Percentiles rank a stretch among this genome's conserved stretches.
These are phyloP conservation scores for Vigna angularis DNA, from an alignment of 306 rosid species.

Conservation along the genomic window DNA sequence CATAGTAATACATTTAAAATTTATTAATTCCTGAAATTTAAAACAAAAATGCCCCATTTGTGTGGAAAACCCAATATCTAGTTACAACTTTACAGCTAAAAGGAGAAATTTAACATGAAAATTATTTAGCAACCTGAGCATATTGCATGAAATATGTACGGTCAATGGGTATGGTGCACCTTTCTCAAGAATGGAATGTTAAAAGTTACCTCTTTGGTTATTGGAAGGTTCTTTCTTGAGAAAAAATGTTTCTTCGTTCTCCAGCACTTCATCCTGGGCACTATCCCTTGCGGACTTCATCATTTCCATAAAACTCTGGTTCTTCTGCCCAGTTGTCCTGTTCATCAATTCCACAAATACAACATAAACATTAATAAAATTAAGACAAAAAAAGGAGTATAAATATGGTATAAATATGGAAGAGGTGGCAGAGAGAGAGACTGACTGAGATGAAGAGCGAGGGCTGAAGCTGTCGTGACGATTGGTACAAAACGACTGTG, in stretches of 20 bases:
- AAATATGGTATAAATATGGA: conserved; percentile 1
- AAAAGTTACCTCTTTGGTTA: conserved; percentile 57
- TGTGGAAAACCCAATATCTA: not conserved
- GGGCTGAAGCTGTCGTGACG: conserved; percentile 71
- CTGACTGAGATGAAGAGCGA: conserved; percentile 82
- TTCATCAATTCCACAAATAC: conserved; percentile 40
- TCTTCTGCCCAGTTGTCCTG: conserved; percentile 81
- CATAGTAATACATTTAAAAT: no score
- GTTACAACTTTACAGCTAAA: not conserved
- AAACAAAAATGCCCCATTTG: no score
- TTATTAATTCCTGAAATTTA: no score
- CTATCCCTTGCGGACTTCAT: conserved; percentile 75
- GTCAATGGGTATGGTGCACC: conserved; percentile 5
- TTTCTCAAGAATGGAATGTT: conserved; percentile 13
- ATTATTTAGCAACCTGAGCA: conserved; percentile 6
- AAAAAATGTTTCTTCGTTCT: conserved; percentile 67
- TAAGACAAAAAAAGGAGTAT: not conserved
- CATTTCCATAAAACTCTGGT: conserved; percentile 87
- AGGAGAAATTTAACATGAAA: conserved; percentile 16
- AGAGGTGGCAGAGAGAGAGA: conserved; percentile 23
- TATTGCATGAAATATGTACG: conserved; percentile 2
- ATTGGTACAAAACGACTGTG: conserved; percentile 80
- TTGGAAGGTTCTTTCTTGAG: conserved; percentile 70
- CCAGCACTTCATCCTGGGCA: conserved; percentile 73
- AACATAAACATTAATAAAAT: conserved; percentile 3